Evolutionary conservation across 768 basidiomycete genomes (phyloP), one percentile per base, ranked within the genome.

Genomic region (Lentinula aciculospora): DNA sequence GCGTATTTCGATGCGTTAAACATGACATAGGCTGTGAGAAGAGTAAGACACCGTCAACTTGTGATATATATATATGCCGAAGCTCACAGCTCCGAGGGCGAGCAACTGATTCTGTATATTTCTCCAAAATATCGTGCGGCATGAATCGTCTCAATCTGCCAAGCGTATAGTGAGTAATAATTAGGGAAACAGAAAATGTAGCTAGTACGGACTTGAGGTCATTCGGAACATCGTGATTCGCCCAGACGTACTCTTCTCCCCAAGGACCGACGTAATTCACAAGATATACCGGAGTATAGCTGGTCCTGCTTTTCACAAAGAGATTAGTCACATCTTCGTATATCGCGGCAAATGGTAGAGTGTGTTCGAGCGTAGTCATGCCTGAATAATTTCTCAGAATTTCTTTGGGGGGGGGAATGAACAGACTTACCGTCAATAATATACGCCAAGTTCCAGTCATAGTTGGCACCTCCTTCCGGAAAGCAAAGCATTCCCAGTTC

Each of bases 381-480:
- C 86, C 86, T 88, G 21, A 3, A n/a, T 25, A 28, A 31, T 13
- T 12, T n/a, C 32, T 36, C 21, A n/a, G 47, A 21, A n/a, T n/a
- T n/a, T n/a, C n/a, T n/a, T 47, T n/a, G 10, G 44, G 37, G 10
- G 4, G 3, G 42, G 28, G 48, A 50, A 42, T 54, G 57, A 25
- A 17, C 40, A 7, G n/a, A 60, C 71, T 60, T 60, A 83, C 88
- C 88, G 64, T 90, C 88, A 13, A 88, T 70, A 57, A 90, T 88
- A 62, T 89, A 90, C 0, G 88, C 88, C 63, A 82, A 10, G 63
- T 89, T 86, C 88, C 88, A 90, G 63, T 90, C 88, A 34, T 75
- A 82, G 64, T 86, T 88, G 85, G 87, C 87, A 5, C 88, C 88
- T 37, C 86, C 88, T 68, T 89, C 88, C 0, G 88, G 87, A 4